Conservation (phyloP, 495 filamentous ascomycete genomes). For the Saxispiralis lemnorum region DNA sequence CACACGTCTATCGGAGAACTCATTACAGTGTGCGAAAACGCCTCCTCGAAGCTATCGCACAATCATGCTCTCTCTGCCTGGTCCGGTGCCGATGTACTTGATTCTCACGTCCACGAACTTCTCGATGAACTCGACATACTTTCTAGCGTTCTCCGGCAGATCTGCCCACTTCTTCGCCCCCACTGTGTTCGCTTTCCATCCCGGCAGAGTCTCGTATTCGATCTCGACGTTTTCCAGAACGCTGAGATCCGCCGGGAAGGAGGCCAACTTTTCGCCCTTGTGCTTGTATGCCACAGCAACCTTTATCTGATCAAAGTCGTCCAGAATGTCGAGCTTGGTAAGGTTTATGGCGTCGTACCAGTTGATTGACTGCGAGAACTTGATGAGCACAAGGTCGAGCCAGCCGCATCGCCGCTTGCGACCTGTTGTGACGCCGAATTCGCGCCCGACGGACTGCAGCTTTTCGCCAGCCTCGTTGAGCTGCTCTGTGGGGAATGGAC, state of each 20-base stretch:
- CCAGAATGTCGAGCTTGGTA: conserved; percentile 78
- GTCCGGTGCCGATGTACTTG: conserved; percentile 67
- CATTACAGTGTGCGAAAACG: too few species aligned
- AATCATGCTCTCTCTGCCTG: conserved; percentile 51
- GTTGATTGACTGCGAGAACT: conserved; percentile 38
- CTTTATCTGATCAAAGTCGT: conserved; percentile 65
- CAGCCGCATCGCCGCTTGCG: conserved; percentile 71
- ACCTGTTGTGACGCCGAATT: conserved; percentile 73
- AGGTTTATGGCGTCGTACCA: conserved; percentile 48
- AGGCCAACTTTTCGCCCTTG: conserved; percentile 34
- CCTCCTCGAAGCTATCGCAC: conserved; percentile 23
- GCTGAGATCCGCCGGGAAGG: conserved; percentile 55
- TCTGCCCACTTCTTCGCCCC: conserved; percentile 42
- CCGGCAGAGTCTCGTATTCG: conserved; percentile 56
- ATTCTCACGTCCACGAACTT: conserved; percentile 51
- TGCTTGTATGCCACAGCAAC: conserved; percentile 54
- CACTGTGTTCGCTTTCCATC: conserved; percentile 61
- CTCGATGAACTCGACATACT: conserved; percentile 67
- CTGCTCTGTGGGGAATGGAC: conserved; percentile 75
- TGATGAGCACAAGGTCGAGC: conserved; percentile 76
- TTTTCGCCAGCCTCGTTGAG: conserved; percentile 46
- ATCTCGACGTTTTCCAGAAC: conserved; percentile 40
- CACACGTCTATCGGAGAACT: too few species aligned
- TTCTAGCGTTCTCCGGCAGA: conserved; percentile 54
- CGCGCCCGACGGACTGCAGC: conserved; percentile 43